A percentile compares a stretch with the other conserved stretches of the same genome.
Conservation (phyloP, 1,284 basidiomycete species). For the Ganoderma sp. region DNA sequence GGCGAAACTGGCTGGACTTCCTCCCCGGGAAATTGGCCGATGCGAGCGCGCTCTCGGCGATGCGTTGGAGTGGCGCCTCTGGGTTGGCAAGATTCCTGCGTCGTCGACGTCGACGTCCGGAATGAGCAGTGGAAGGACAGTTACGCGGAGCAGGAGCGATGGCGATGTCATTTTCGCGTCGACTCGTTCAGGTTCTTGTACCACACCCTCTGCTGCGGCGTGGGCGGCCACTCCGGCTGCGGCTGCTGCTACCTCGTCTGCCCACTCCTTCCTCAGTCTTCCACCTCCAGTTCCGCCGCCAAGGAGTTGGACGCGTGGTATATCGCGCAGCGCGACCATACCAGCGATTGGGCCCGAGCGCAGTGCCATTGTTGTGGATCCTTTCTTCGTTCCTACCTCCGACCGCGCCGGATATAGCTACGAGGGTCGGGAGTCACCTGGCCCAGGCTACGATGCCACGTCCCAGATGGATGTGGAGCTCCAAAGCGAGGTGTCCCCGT, state of each 20-base stretch:
- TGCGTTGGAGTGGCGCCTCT: conserved; percentile 81
- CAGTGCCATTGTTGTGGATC: conserved; percentile 12
- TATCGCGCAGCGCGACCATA: conserved; percentile 37
- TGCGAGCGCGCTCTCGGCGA: conserved; percentile 82
- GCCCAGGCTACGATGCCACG: conserved; percentile 17
- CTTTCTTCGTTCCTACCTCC: conserved; percentile 5
- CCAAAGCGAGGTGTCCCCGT: conserved; percentile 34
- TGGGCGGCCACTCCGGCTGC: conserved; percentile 28
- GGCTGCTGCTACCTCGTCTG: conserved; percentile 13
- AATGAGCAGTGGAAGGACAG: conserved; percentile 20
- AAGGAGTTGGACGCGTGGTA: conserved; percentile 21
- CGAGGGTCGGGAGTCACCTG: conserved; percentile 24
- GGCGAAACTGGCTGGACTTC: conserved; percentile 84
- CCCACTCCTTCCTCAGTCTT: conserved; percentile 10
- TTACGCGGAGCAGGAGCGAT: conserved; percentile 37
- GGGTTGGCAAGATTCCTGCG: conserved; percentile 69
- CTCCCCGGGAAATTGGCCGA: conserved; percentile 77
- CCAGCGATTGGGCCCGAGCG: conserved; percentile 26
- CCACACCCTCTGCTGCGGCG: conserved; percentile 28
- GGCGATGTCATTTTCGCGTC: conserved; percentile 29
- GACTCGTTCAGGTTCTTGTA: conserved; percentile 27
- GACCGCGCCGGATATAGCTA: conserved; percentile 11
- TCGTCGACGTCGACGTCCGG: conserved; percentile 20
- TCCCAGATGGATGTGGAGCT: conserved; percentile 25
- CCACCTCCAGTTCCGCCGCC: conserved; percentile 24